phyloP scores from a whole-genome alignment of 805 yeast species.

The Metschnikowia reukaufii region DNA sequence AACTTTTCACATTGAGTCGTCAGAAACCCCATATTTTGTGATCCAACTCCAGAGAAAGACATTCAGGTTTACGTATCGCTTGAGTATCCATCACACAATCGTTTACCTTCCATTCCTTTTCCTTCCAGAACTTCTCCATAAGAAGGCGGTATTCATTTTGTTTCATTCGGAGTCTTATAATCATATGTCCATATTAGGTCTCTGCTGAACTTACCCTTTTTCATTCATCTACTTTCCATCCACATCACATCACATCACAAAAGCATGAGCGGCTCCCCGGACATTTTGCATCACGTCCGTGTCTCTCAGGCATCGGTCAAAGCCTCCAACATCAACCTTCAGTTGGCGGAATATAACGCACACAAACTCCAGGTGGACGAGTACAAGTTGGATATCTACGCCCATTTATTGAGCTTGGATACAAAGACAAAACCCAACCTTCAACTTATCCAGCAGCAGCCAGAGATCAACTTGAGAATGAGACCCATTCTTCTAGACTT shows the following conservation, averaged over 20 bases:
- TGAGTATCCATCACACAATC: background rate
- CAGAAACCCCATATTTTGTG: background rate
- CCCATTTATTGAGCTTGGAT: conserved; percentile 32
- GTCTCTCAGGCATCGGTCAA: conserved; percentile 32
- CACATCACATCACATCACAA: background rate
- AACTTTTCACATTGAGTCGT: background rate
- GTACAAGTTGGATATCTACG: conserved; percentile 45
- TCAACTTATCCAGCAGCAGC: conserved; percentile 44
- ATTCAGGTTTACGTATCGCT: no score
- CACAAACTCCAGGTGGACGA: conserved; percentile 46
- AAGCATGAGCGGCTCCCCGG: conserved; percentile 18
- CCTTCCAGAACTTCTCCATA: background rate
- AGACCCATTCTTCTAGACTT: conserved; percentile 44
- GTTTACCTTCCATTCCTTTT: background rate
- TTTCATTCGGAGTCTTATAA: background rate
- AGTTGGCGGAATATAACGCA: conserved; percentile 46
- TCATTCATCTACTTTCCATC: background rate
- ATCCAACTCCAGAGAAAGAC: no score
- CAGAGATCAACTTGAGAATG: conserved; percentile 46
- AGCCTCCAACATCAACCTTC: conserved; percentile 41
- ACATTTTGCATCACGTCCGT: conserved; percentile 25
- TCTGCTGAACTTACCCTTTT: background rate
- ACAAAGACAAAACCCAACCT: conserved; percentile 23
- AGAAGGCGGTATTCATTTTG: background rate
- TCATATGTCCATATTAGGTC: conserved; percentile 2